phyloP scores from a whole-genome alignment of 2,329 filamentous ascomycete genomes.

The Fusarium duplospermum region DNA sequence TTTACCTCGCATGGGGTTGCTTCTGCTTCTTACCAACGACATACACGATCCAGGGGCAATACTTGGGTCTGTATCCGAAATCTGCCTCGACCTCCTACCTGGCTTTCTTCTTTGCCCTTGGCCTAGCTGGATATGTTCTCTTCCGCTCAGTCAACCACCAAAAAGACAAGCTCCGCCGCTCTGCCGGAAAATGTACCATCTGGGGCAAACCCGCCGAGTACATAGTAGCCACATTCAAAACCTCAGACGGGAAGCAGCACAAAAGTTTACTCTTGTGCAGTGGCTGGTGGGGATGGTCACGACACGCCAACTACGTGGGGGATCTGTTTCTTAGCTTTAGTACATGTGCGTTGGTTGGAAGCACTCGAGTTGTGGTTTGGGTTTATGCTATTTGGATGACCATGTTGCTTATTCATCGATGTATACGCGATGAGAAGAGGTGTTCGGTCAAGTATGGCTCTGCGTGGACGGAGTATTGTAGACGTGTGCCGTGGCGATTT shows the following conservation, averaged over 20 bases:
- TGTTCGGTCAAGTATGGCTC: conserved; percentile 58
- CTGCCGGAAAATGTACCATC: conserved; percentile 53
- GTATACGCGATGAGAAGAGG: conserved; percentile 57
- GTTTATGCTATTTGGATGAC: conserved; percentile 59
- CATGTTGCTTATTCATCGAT: conserved; percentile 57
- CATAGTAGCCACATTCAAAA: conserved; percentile 54
- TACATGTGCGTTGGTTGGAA: conserved; percentile 56
- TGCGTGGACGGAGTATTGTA: conserved; percentile 57
- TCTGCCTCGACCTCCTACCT: conserved; percentile 43
- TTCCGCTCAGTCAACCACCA: conserved; percentile 60
- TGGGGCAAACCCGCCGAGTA: conserved; percentile 57
- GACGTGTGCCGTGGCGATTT: conserved; percentile 54
- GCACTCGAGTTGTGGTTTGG: conserved; percentile 54
- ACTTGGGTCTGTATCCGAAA: conserved; percentile 55
- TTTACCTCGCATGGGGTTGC: conserved; percentile 59
- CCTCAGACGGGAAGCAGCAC: conserved; percentile 55
- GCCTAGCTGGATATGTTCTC: conserved; percentile 52
- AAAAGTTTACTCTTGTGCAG: conserved; percentile 45
- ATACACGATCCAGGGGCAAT: conserved; percentile 62
- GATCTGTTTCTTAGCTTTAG: conserved; percentile 49
- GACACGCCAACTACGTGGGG: conserved; percentile 46
- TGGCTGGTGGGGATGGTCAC: conserved; percentile 47
- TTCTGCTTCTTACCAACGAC: conserved; percentile 58
- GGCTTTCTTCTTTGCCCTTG: conserved; percentile 33
- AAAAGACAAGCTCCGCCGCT: conserved; percentile 55